These are phyloP conservation scores for Boletus tomentosulus DNA, from an alignment of 768 basidiomycete species.

Conservation along the genomic window DNA sequence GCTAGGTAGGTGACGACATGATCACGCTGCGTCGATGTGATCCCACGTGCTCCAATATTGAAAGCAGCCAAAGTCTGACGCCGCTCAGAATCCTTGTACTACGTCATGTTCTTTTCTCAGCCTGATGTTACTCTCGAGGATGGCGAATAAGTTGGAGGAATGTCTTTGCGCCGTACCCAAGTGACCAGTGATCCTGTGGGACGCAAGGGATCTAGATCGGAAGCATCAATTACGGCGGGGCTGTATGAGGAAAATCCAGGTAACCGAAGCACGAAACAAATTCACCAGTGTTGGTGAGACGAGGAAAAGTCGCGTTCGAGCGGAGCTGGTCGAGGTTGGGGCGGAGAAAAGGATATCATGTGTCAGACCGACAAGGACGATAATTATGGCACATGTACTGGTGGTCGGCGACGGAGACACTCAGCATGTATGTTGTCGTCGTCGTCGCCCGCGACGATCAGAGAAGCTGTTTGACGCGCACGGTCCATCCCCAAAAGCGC, in stretches of 20 bases:
- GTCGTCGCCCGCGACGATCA: slow-evolving; percentile 16
- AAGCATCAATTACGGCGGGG: neutral
- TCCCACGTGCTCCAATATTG: neutral
- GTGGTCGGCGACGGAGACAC: neutral
- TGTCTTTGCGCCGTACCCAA: too few species aligned
- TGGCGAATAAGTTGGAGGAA: neutral
- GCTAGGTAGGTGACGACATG: neutral
- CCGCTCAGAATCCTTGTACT: neutral
- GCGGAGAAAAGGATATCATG: slow-evolving; percentile 31
- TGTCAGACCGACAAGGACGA: slow-evolving; percentile 15
- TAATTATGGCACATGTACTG: slow-evolving; percentile 25
- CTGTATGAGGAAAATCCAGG: slow-evolving; percentile 6
- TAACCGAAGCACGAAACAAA: neutral
- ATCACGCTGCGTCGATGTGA: neutral
- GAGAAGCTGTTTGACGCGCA: slow-evolving; percentile 17
- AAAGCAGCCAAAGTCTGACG: neutral
- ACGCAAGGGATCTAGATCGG: neutral
- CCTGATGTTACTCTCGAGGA: neutral
- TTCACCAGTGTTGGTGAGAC: neutral
- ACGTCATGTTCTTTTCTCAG: neutral
- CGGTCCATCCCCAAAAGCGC: slow-evolving; percentile 25
- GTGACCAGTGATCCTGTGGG: neutral
- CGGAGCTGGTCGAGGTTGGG: slow-evolving; percentile 33
- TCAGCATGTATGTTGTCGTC: slow-evolving; percentile 13
- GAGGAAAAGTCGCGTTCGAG: slow-evolving; percentile 24